Evolutionary conservation across 2,329 filamentous ascomycete species (phyloP), one percentile per base, ranked within the genome.

Genomic region (Venturia nashicola): DNA sequence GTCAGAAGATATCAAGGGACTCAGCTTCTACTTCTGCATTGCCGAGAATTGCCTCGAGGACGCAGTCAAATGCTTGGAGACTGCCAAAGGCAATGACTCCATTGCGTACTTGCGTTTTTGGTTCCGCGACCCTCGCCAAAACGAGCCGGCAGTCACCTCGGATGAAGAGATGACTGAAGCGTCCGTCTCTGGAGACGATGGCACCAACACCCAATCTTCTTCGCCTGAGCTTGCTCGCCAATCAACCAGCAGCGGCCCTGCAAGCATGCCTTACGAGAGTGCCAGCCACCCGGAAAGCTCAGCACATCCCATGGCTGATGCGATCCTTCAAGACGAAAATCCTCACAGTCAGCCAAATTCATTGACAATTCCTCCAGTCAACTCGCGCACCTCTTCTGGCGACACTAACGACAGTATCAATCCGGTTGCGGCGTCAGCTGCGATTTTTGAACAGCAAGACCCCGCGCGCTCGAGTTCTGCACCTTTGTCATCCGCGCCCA

Each of bases 81-180:
- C 88, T 68, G 90, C 91, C 27, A 96, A 96, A 72, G 87, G 88
- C 36, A 95, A 96, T 69, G 90, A 96, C 72, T 95, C 91, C 1
- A 94, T 95, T 70, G 90, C 91, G 1, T 95, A 96, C 70, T 79
- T 96, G 65, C 87, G 91, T 20, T 96, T 95, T 73, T 90, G 86
- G 83, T 93, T 89, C 70, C 83, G 89, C 62, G 87, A 94, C 71
- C 90, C 90, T 20, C 80, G 87, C 39, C 78, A 82, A 64, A 80
- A 75, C 63, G 76, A 78, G 61, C 68, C 71, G 16, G 67, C 68
- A 4, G 69, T 71, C 5, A 68, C 70, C 5, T 69, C 69, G 36
- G 80, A 82, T 63, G 72, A 77, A 27, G 61, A 34, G 6, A 80
- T 81, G 73, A 79, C 76, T 2, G 78, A 78, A 44, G 76, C 77